phyloP scores from a whole-genome alignment of 306 rosid genomes.

The Hippophae tibetana region DNA sequence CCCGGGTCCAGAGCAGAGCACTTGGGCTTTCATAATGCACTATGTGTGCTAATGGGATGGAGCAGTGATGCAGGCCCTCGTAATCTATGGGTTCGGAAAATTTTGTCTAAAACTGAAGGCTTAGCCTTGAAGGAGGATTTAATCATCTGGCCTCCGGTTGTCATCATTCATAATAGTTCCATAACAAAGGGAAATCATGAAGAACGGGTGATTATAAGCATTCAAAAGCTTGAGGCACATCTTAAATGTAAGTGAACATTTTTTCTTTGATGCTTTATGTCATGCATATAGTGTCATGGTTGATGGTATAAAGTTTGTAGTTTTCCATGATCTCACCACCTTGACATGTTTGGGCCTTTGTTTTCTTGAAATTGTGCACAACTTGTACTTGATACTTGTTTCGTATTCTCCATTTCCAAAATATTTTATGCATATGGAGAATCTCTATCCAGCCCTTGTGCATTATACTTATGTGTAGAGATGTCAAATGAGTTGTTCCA shows the following conservation, averaged over 20 bases:
- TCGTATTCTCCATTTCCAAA: too few species aligned
- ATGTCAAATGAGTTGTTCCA: too few species aligned
- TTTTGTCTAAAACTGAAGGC: constrained; percentile 27
- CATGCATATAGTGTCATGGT: neutral
- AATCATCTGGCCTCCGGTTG: constrained; percentile 39
- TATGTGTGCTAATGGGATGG: constrained; percentile 44
- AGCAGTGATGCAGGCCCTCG: constrained; percentile 13
- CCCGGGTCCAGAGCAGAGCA: constrained; percentile 29
- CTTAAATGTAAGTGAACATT: constrained; percentile 16
- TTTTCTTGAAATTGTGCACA: too few species aligned
- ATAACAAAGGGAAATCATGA: constrained; percentile 6
- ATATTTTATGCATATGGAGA: too few species aligned
- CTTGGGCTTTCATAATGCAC: constrained; percentile 41
- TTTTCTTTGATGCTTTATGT: neutral
- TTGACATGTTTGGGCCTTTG: too few species aligned
- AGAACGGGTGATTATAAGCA: constrained; percentile 16
- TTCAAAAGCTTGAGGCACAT: constrained; percentile 22
- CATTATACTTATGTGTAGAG: too few species aligned
- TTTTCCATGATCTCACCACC: neutral
- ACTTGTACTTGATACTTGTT: too few species aligned
- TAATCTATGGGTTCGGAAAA: constrained; percentile 22
- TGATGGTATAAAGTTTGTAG: neutral
- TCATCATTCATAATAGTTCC: constrained; percentile 34
- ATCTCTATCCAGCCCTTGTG: too few species aligned
- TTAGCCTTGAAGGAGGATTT: constrained; percentile 29